Conservation (phyloP, 805 yeast species). For the Suhomyces sp. region DNA sequence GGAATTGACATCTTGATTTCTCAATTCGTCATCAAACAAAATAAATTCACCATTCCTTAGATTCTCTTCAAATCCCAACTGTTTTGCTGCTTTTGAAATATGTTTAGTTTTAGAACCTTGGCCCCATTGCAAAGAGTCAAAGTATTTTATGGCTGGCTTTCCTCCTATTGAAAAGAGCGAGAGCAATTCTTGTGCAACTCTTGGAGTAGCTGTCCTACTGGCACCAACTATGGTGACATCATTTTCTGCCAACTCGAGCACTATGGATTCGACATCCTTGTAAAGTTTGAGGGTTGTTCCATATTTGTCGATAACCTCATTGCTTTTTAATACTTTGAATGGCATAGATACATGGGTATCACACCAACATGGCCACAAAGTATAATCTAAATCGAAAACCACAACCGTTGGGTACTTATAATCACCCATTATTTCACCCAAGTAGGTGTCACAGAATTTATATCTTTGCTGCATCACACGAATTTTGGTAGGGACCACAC, state of each 20-base stretch:
- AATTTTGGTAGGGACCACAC: constrained; percentile 1
- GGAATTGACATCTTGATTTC: constrained; percentile 72
- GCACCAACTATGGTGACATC: constrained; percentile 63
- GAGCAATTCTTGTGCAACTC: constrained; percentile 66
- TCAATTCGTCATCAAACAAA: constrained; percentile 73
- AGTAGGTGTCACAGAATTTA: background rate
- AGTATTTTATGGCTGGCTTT: constrained; percentile 49
- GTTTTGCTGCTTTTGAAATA: constrained; percentile 47
- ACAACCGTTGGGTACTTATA: constrained; percentile 42
- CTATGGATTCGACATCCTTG: constrained; percentile 64
- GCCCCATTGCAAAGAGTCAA: constrained; percentile 69
- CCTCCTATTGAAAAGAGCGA: constrained; percentile 50
- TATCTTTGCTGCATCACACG: background rate
- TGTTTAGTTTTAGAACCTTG: constrained; percentile 59
- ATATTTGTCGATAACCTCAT: constrained; percentile 46
- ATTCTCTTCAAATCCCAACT: constrained; percentile 46
- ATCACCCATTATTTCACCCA: background rate
- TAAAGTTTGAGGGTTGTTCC: constrained; percentile 60
- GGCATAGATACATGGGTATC: constrained; percentile 70
- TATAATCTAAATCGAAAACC: constrained; percentile 74
- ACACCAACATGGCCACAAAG: constrained; percentile 84
- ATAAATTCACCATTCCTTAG: constrained; percentile 41
- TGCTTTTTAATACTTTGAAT: constrained; percentile 16
- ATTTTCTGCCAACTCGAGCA: constrained; percentile 48
- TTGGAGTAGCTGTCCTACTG: constrained; percentile 75